Evolutionary conservation across 2,329 filamentous ascomycete genomes (phyloP).

Genomic region (Hypoxylon sp.): DNA sequence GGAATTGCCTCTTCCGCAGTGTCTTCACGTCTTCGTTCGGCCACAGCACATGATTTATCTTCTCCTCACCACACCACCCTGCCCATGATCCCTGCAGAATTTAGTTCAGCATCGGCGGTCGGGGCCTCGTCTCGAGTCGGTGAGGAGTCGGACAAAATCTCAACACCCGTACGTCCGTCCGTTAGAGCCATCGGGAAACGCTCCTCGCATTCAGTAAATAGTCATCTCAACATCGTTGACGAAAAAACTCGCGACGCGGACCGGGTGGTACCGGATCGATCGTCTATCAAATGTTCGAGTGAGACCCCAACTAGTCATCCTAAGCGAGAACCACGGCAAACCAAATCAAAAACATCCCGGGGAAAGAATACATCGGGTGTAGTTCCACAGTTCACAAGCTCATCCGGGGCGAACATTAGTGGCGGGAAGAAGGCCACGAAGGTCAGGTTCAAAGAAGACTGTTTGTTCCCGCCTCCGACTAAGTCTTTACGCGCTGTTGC

Average conservation of each 20-base stretch:
- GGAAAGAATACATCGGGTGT: neutral
- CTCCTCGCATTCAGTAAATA: constrained; percentile 28
- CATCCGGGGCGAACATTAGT: constrained; percentile 14
- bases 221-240: constrained; percentile 30
- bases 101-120: constrained; percentile 15
- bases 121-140: constrained; percentile 14
- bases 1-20: neutral
- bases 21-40: neutral
- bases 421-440: constrained; percentile 23
- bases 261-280: neutral
- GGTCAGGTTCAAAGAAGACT: constrained; percentile 27
- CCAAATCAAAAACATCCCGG: neutral
- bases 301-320: neutral
- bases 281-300: neutral
- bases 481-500: neutral
- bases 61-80: constrained; percentile 1
- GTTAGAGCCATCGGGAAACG: constrained; percentile 24
- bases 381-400: neutral
- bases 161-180: constrained; percentile 11
- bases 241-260: neutral
- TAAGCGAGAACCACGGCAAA: neutral
- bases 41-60: neutral
- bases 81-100: constrained; percentile 9
- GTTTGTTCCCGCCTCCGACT: constrained; percentile 13
- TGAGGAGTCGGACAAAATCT: neutral